A percentile compares a stretch with the other conserved stretches of the same genome.
Evolutionary conservation across 1,284 basidiomycete species (phyloP).

Genomic region (Boletus sp.): DNA sequence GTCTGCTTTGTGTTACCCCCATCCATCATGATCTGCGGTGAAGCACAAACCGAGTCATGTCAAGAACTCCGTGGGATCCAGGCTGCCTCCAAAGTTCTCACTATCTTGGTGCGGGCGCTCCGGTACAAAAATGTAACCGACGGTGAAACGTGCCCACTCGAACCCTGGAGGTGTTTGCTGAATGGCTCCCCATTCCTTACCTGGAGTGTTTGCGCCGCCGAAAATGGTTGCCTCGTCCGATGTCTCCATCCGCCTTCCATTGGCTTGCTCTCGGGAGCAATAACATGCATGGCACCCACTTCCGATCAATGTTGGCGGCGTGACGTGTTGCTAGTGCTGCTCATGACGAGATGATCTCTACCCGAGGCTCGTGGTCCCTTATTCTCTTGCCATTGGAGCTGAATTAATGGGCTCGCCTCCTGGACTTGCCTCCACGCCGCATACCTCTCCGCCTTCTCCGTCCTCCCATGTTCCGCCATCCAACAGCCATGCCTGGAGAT

Average conservation of each 20-base stretch:
- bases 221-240: background rate
- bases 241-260: background rate
- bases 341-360: background rate
- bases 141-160: background rate
- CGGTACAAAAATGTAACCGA: background rate
- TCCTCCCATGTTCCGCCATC: background rate
- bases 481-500: background rate
- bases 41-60: background rate
- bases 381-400: background rate
- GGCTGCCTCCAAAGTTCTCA: background rate
- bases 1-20: background rate
- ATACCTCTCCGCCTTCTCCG: background rate
- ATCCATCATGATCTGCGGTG: background rate
- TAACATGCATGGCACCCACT: background rate
- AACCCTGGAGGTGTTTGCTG: conserved; percentile 1
- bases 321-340: background rate
- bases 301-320: background rate
- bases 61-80: background rate
- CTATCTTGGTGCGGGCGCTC: background rate
- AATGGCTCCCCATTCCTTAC: background rate
- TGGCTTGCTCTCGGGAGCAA: background rate
- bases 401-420: background rate
- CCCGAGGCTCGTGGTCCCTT: background rate
- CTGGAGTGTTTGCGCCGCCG: background rate
- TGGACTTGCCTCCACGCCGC: background rate